phyloP scores from a whole-genome alignment of 2,329 filamentous ascomycete genomes.

The Westerdykella aurantiaca region DNA sequence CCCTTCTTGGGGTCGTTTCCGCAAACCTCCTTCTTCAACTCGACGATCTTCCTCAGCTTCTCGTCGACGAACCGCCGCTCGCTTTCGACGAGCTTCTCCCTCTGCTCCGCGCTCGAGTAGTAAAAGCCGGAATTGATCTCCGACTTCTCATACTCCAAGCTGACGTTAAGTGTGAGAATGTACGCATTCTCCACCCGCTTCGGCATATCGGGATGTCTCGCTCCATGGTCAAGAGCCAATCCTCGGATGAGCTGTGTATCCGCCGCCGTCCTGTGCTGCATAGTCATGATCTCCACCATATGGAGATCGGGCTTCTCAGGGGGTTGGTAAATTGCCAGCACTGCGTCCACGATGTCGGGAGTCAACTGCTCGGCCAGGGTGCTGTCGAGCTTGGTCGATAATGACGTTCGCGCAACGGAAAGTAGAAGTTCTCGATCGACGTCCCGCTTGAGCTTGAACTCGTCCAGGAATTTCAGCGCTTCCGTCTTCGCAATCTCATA shows the following conservation, averaged over 20 bases:
- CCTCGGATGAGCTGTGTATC: constrained; percentile 95
- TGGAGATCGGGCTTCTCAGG: constrained; percentile 92
- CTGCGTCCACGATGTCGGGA: constrained; percentile 91
- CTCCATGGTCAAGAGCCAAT: constrained; percentile 88
- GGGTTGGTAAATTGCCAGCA: constrained; percentile 85
- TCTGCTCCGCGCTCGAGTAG: constrained; percentile 93
- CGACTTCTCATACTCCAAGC: constrained; percentile 96
- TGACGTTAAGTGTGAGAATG: constrained; percentile 93
- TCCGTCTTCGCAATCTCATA: constrained; percentile 96
- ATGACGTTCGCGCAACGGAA: constrained; percentile 86
- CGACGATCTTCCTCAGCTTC: constrained; percentile 95
- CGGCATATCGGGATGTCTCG: constrained; percentile 96
- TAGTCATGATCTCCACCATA: constrained; percentile 99
- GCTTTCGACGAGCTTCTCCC: constrained; percentile 96
- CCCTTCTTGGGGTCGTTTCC: constrained; percentile 88
- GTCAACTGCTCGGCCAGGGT: constrained; percentile 86
- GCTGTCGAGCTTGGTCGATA: constrained; percentile 90
- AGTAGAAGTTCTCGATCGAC: constrained; percentile 92
- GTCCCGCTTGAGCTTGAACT: constrained; percentile 82
- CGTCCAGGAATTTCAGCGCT: constrained; percentile 88
- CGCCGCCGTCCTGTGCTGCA: constrained; percentile 95
- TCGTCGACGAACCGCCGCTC: constrained; percentile 93
- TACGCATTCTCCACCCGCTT: constrained; percentile 93
- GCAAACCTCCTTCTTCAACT: constrained; percentile 96
- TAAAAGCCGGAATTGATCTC: constrained; percentile 99